Base-by-base conservation (phyloP, 2,329 filamentous ascomycete genomes). In the Fusarium siculi region DNA sequence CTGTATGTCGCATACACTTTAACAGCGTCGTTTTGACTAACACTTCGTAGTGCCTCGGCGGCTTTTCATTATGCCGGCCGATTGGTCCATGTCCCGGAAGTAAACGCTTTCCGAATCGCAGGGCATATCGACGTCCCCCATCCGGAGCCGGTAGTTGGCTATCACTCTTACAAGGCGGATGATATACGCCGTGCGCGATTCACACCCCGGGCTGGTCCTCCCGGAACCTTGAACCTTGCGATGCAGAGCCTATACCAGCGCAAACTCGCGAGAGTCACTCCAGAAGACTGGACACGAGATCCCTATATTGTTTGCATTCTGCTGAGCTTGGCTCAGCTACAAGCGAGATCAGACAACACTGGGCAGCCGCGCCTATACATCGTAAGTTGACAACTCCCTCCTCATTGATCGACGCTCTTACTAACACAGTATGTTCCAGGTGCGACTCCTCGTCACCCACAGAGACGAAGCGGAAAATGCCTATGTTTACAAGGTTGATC, bases 351-450 rank as follows among this genome's bases (percentile, higher is more conserved):
- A 0, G 25, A 54, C 8, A 16, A 11, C 10, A n/a, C 23, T 9
- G 11, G 11, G 3, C 50, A 42, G 19, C 19, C 50, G 2, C 50
- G 50, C 5, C 15, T 28, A 1, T 54, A 40, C 8, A 8, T 28
- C 4, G 50, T 42, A n/a, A 30, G 50, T 42, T 28, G 8, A 14
- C 15, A n/a, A 7, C 10, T 28, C 15, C 5, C n/a, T 11, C 5
- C 3, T 5, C 2, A 7, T 5, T 42, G 10, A 19, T 30, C 21
- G 12, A 16, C 4, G 2, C 15, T n/a, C 19, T 10, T 16, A 16
- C 25, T 28, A 30, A 54, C 10, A 30, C 15, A 42, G 16, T 5
- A 7, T 7, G 11, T 18, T 52, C 1, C 30, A 61, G 50, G 34
- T 55, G 7, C 50, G 58, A 0, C 25, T 61, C 0, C 32, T 57